Percentiles rank a stretch among this genome's conserved stretches.
phyloP scores from a whole-genome alignment of 2,329 filamentous ascomycete genomes.

The Aspergillus novoparasiticus region DNA sequence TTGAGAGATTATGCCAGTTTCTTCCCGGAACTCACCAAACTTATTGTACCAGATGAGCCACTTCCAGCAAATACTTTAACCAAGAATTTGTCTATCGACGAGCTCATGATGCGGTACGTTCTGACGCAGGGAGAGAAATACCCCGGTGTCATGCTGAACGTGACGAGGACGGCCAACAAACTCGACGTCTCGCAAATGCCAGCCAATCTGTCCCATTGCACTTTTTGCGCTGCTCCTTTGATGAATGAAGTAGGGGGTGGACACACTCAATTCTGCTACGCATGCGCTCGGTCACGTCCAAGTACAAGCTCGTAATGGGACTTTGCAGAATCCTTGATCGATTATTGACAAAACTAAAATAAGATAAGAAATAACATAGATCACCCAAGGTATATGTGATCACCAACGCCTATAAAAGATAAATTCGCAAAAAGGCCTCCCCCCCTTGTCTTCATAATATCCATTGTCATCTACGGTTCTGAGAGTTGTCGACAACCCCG shows the following conservation, averaged over 20 bases:
- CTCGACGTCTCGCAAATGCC: conserved; percentile 54
- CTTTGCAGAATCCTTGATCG: background rate
- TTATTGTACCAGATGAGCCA: conserved; percentile 49
- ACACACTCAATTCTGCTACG: conserved; percentile 43
- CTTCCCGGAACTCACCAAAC: conserved; percentile 53
- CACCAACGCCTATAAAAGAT: background rate
- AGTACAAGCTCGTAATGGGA: conserved; percentile 26
- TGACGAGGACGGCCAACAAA: conserved; percentile 88
- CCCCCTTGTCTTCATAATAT: background rate
- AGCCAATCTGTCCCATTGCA: conserved; percentile 52
- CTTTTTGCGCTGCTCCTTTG: conserved; percentile 70
- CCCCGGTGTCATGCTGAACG: conserved; percentile 90
- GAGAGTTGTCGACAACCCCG: conserved; percentile 28
- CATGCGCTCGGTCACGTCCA: conserved; percentile 45
- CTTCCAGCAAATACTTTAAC: conserved; percentile 39
- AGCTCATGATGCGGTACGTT: conserved; percentile 88
- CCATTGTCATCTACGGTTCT: conserved; percentile 14
- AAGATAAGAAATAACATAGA: background rate
- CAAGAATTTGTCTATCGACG: conserved; percentile 79
- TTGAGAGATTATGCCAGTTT: conserved; percentile 66
- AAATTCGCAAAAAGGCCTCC: background rate
- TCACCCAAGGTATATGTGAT: background rate
- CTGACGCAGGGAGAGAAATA: conserved; percentile 81
- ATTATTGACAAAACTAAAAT: conserved; percentile 7
- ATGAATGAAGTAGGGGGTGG: conserved; percentile 62